Evolutionary conservation across 2,329 filamentous ascomycete species (phyloP).

Genomic region (Parasarocladium wereldwijsianum): DNA sequence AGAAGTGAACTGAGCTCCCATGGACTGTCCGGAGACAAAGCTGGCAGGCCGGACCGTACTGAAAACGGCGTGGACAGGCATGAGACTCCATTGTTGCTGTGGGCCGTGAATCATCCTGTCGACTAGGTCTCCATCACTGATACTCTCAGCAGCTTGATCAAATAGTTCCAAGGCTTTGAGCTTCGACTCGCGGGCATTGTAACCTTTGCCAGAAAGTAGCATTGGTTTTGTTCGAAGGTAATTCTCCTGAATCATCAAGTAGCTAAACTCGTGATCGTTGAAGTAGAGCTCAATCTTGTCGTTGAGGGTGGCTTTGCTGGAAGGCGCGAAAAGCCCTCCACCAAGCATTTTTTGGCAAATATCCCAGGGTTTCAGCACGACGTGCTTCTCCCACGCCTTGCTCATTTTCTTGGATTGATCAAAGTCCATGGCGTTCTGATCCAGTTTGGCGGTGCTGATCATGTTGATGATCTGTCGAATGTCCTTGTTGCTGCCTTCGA

Average conservation of each 20-base stretch:
- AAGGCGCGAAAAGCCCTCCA: slow-evolving; percentile 69
- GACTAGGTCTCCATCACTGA: slow-evolving; percentile 91
- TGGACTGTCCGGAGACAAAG: slow-evolving; percentile 67
- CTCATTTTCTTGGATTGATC: slow-evolving; percentile 87
- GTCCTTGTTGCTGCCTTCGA: slow-evolving; percentile 89
- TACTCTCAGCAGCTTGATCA: slow-evolving; percentile 83
- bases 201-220: slow-evolving; percentile 38
- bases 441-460: slow-evolving; percentile 86
- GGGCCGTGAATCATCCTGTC: slow-evolving; percentile 97
- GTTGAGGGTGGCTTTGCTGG: slow-evolving; percentile 77
- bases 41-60: slow-evolving; percentile 87
- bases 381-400: slow-evolving; percentile 96
- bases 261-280: slow-evolving; percentile 97
- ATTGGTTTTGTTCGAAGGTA: slow-evolving; percentile 76
- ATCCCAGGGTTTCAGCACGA: slow-evolving; percentile 95
- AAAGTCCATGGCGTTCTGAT: slow-evolving; percentile 65
- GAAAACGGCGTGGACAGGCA: slow-evolving; percentile 92
- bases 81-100: slow-evolving; percentile 95
- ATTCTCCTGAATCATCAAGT: slow-evolving; percentile 96
- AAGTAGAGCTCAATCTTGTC: slow-evolving; percentile 99
- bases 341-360: slow-evolving; percentile 88
- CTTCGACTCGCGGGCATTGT: slow-evolving; percentile 50
- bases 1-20: slow-evolving; percentile 62
- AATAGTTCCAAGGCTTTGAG: slow-evolving; percentile 76
- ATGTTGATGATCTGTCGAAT: slow-evolving; percentile 99